A percentile compares a stretch with the other conserved stretches of the same genome.
phyloP scores from a whole-genome alignment of 2,329 filamentous ascomycete species.

The Fusarium burgessii region DNA sequence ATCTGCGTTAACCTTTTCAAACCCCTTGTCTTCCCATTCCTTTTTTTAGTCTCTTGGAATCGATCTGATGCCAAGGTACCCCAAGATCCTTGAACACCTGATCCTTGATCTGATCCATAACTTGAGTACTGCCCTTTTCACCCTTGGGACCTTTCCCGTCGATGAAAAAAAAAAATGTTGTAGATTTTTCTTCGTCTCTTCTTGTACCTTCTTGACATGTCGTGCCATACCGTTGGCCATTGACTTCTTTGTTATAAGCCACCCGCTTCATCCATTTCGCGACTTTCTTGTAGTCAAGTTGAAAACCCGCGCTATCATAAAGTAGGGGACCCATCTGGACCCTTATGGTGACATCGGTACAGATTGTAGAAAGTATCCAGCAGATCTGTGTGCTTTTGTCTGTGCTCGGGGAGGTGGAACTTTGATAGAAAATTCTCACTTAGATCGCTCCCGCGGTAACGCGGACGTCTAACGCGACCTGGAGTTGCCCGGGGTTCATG shows the following conservation, averaged over 20 bases:
- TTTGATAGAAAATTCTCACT: slow-evolving; percentile 21
- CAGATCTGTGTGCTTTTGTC: not conserved
- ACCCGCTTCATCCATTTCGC: slow-evolving; percentile 30
- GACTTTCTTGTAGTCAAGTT: slow-evolving; percentile 38
- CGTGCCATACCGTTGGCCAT: slow-evolving; percentile 20
- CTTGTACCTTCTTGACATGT: not conserved
- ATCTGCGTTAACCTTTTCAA: slow-evolving; percentile 12
- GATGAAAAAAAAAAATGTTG: slow-evolving; percentile 23
- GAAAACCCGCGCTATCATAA: slow-evolving; percentile 35
- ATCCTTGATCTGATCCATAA: slow-evolving; percentile 20
- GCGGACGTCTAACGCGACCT: slow-evolving; percentile 22
- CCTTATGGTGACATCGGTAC: slow-evolving; percentile 32
- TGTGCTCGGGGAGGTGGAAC: slow-evolving; percentile 21
- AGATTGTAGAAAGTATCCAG: slow-evolving; percentile 15
- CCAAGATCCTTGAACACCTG: slow-evolving; percentile 35
- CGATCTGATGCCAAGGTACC: slow-evolving; percentile 33
- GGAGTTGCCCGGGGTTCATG: slow-evolving; percentile 30
- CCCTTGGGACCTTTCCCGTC: slow-evolving; percentile 4
- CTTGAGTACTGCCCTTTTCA: accelerated
- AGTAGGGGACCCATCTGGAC: slow-evolving; percentile 23
- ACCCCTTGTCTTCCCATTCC: slow-evolving; percentile 24
- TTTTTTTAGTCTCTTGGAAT: not conserved
- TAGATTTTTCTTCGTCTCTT: not conserved
- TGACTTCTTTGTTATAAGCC: slow-evolving; percentile 18
- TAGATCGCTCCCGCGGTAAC: not conserved